Percentiles rank a stretch among this genome's conserved stretches.
These are phyloP conservation scores for Suillus hirtellus DNA, from an alignment of 768 basidiomycete genomes.

Conservation along the genomic window DNA sequence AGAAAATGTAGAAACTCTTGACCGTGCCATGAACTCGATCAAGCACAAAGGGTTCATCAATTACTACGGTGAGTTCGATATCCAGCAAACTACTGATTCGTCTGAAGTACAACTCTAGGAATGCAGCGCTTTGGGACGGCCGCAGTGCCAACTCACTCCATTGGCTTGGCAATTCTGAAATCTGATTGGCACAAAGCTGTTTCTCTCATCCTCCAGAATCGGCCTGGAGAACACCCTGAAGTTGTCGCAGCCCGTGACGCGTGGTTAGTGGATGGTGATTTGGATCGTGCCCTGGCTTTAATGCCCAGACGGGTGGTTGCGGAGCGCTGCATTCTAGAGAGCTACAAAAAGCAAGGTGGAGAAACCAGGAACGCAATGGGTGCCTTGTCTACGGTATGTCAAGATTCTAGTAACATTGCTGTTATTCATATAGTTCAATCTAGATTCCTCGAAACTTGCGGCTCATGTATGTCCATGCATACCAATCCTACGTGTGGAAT, in stretches of 20 bases:
- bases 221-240: conserved; percentile 92
- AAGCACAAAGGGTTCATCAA: conserved; percentile 93
- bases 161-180: conserved; percentile 86
- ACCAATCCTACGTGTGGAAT: conserved; percentile 99
- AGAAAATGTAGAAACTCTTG: conserved; percentile 68
- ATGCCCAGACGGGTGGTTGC: conserved; percentile 94
- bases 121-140: conserved; percentile 99
- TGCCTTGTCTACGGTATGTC: conserved; percentile 73
- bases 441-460: conserved; percentile 95
- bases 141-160: conserved; percentile 91
- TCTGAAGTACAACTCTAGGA: conserved; percentile 45
- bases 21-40: conserved; percentile 73
- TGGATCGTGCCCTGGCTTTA: conserved; percentile 76
- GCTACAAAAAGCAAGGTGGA: conserved; percentile 77
- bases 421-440: conserved; percentile 10
- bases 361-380: conserved; percentile 85
- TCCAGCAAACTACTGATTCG: conserved; percentile 10
- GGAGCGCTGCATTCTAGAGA: conserved; percentile 89
- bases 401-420: neutral
- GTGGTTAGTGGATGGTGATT: conserved; percentile 83
- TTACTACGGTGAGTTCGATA: conserved; percentile 73
- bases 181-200: conserved; percentile 91
- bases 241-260: conserved; percentile 81
- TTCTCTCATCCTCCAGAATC: conserved; percentile 73
- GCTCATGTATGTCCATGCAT: conserved; percentile 97